Evolutionary conservation across 1,139 yeast genomes (phyloP).

Genomic region (Debaryomycetaceae sp.): DNA sequence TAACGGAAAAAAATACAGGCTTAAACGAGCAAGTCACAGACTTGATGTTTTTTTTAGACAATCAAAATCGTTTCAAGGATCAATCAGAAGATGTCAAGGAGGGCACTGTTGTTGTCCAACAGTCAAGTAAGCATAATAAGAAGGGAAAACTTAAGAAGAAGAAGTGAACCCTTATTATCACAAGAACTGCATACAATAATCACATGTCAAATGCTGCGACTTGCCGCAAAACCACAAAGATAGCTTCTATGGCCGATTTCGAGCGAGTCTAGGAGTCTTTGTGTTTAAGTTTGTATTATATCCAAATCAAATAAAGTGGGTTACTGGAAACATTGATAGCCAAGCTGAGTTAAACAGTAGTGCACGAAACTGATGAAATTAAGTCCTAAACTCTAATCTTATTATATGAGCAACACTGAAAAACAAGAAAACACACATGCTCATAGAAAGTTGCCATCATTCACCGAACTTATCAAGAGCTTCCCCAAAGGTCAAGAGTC

Average conservation of each 20-base stretch:
- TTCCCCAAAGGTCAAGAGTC: neutral
- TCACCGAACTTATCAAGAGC: conserved; percentile 6
- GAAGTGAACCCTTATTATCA: conserved; percentile 3
- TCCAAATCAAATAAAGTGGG: too few species aligned
- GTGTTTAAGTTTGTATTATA: neutral
- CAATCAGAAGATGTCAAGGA: conserved; percentile 69
- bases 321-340: too few species aligned
- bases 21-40: conserved; percentile 72
- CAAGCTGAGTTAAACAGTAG: neutral
- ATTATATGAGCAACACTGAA: neutral
- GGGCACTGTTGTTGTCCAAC: conserved; percentile 56
- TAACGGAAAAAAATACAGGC: conserved; percentile 56
- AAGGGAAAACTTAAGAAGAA: conserved; percentile 17
- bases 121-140: conserved; percentile 12
- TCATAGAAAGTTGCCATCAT: conserved; percentile 8
- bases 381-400: neutral
- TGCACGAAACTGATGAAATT: neutral
- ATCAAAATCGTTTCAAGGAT: conserved; percentile 66
- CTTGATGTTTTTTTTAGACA: conserved; percentile 76
- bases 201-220: conserved; percentile 8
- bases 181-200: neutral
- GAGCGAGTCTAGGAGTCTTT: neutral
- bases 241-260: neutral
- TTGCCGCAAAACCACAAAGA: conserved; percentile 7
- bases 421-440: conserved; percentile 1